Evolutionary conservation across 495 filamentous ascomycete genomes (phyloP).

Genomic region (Penicillium bialowiezense): DNA sequence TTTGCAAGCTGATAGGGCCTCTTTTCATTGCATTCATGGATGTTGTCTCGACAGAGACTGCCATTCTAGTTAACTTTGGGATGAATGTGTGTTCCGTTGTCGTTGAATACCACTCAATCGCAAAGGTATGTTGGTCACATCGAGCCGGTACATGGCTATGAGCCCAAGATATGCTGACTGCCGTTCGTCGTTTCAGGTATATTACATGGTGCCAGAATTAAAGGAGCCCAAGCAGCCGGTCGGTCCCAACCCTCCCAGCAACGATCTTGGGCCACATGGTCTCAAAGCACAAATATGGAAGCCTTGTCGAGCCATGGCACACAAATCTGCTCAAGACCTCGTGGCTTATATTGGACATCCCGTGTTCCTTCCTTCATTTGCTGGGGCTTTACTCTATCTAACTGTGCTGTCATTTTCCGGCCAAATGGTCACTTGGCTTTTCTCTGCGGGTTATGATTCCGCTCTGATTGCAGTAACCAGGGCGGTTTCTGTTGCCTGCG

Average conservation of each 20-base stretch:
- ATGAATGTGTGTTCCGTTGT: conserved; percentile 37
- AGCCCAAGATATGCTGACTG: too few species aligned
- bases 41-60: conserved; percentile 26
- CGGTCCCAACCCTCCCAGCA: too few species aligned
- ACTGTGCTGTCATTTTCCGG: conserved; percentile 41
- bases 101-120: conserved; percentile 49
- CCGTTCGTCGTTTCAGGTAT: too few species aligned
- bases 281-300: too few species aligned
- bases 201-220: too few species aligned
- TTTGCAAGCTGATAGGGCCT: conserved; percentile 63
- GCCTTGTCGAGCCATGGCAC: too few species aligned
- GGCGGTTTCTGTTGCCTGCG: conserved; percentile 34
- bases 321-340: too few species aligned
- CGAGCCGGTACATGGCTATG: too few species aligned
- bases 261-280: too few species aligned
- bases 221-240: too few species aligned
- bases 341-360: conserved; percentile 25
- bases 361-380: conserved; percentile 36
- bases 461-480: conserved; percentile 38
- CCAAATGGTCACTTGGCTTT: conserved; percentile 43
- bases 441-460: conserved; percentile 31
- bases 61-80: conserved; percentile 31
- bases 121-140: conserved; percentile 12
- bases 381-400: conserved; percentile 37
- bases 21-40: conserved; percentile 41